Percentiles rank a stretch among this genome's conserved stretches.
phyloP scores from a whole-genome alignment of 2,329 filamentous ascomycete genomes.

The Exutisphaerella laricina region DNA sequence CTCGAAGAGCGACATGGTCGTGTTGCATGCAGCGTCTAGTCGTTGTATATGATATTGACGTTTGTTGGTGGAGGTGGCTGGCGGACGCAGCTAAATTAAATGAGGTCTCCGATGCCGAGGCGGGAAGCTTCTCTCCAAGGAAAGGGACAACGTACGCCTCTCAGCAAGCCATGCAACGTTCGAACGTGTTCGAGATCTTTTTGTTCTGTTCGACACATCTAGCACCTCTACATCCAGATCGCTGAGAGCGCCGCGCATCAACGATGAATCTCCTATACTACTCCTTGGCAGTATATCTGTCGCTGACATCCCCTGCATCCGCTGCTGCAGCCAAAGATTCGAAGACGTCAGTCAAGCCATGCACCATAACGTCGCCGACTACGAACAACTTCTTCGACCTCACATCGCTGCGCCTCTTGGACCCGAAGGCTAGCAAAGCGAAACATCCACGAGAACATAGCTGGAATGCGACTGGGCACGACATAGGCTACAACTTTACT shows the following conservation, averaged over 20 bases:
- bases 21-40: no score
- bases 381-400: conserved; percentile 60
- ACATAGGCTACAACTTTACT: conserved; percentile 76
- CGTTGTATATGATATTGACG: no score
- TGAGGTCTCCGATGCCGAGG: no score
- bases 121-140: no score
- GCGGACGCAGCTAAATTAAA: no score
- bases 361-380: conserved; percentile 57
- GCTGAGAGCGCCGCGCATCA: not conserved
- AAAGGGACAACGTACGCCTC: no score
- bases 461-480: conserved; percentile 64
- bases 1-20: no score
- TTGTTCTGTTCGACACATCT: no score
- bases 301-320: conserved; percentile 26
- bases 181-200: no score
- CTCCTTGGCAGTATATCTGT: conserved; percentile 31
- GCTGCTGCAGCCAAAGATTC: conserved; percentile 33
- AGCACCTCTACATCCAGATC: no score
- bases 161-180: no score
- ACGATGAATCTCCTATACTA: conserved; percentile 33
- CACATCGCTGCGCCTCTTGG: conserved; percentile 50
- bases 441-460: conserved; percentile 55
- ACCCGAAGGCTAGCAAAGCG: conserved; percentile 40
- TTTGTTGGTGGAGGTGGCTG: no score
- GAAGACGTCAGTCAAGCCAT: conserved; percentile 33